Conservation (phyloP, 768 basidiomycete genomes). For the Auriscalpium orientale region DNA sequence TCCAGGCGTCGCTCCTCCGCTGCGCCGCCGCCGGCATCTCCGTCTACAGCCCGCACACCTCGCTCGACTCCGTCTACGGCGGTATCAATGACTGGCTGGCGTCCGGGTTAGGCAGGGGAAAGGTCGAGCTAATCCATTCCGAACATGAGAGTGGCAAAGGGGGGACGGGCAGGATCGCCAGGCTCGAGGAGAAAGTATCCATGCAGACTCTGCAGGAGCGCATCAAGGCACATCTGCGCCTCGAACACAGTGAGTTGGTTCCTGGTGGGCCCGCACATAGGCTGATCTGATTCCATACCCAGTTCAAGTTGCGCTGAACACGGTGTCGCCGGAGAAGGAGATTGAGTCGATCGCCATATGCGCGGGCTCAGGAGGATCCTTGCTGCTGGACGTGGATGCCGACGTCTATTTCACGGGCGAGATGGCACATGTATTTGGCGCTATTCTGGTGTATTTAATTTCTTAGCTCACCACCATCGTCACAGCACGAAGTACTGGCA, state of each 20-base stretch:
- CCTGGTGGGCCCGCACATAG: conserved; percentile 1
- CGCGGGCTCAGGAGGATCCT: conserved; percentile 80
- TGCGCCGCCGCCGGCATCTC: conserved; percentile 81
- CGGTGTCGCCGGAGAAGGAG: conserved; percentile 17
- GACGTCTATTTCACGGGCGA: conserved; percentile 93
- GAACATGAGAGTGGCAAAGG: conserved; percentile 25
- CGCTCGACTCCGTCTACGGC: conserved; percentile 74
- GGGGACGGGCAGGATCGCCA: conserved; percentile 16
- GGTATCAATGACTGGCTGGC: conserved; percentile 93
- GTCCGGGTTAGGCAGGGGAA: conserved; percentile 20
- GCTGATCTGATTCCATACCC: background rate
- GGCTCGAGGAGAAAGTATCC: conserved; percentile 8
- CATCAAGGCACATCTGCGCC: conserved; percentile 26
- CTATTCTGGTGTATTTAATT: conserved; percentile 3
- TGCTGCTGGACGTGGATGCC: conserved; percentile 64
- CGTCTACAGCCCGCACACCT: conserved; percentile 83
- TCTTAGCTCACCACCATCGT: conserved; percentile 10
- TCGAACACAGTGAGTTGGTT: conserved; percentile 35
- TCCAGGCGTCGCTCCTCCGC: conserved; percentile 73
- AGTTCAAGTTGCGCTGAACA: conserved; percentile 65
- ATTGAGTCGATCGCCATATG: conserved; percentile 74
- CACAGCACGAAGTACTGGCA: conserved; percentile 80
- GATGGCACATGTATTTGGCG: conserved; percentile 68
- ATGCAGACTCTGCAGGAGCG: conserved; percentile 30
- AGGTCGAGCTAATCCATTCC: conserved; percentile 33